Percentiles rank a stretch among this genome's conserved stretches.
Conservation (phyloP, 176 grass and related monocot genomes). For the Carex scoparia region DNA sequence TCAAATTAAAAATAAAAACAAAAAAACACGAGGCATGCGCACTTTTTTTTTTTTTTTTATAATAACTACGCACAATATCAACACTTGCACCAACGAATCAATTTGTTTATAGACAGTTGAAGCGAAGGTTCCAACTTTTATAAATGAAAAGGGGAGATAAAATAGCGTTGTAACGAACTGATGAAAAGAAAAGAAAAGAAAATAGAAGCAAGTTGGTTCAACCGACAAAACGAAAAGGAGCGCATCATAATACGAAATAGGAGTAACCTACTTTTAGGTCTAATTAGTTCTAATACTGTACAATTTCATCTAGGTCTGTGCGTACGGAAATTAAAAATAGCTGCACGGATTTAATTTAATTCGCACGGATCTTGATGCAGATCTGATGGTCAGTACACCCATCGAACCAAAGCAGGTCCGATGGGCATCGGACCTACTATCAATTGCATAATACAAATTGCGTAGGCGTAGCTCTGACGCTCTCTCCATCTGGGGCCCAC, state of each 20-base stretch:
- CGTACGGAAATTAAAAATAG: no score
- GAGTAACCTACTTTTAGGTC: no score
- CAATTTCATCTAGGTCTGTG: no score
- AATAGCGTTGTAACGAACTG: not conserved
- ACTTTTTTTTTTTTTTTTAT: not conserved
- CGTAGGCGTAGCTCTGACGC: not conserved
- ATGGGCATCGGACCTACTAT: no score
- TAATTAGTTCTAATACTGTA: no score
- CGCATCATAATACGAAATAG: not conserved
- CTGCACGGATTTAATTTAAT: no score
- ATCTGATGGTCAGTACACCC: no score
- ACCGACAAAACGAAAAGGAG: slow-evolving; percentile 11
- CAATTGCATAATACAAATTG: not conserved
- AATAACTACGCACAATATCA: not conserved
- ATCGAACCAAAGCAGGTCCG: no score
- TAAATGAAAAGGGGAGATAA: not conserved
- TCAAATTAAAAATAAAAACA: no score
- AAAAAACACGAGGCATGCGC: not conserved
- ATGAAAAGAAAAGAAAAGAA: no score
- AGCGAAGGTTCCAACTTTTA: not conserved
- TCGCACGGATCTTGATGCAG: no score
- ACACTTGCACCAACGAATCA: not conserved
- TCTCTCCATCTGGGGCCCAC: not conserved
- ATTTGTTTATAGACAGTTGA: not conserved
- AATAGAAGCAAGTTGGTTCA: slow-evolving; percentile 5